phyloP scores from a whole-genome alignment of 169 alveolate genomes.

The Plasmodium cynomolgi region DNA sequence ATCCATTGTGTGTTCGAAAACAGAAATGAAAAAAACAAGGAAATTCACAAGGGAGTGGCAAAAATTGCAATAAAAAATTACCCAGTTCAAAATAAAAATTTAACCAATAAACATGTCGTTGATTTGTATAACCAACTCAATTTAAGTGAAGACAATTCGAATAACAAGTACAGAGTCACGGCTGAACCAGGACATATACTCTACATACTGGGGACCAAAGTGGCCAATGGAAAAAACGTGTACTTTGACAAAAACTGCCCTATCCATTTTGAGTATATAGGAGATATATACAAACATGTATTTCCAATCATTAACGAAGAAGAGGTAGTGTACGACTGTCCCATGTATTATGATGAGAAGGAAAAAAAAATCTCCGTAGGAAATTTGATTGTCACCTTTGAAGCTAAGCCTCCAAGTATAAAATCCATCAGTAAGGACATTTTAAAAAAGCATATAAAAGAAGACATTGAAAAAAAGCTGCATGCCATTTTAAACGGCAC shows the following conservation, averaged over 20 bases:
- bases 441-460: slow-evolving; percentile 26
- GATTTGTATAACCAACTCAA: slow-evolving; percentile 33
- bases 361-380: slow-evolving; percentile 11
- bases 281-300: slow-evolving; percentile 33
- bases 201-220: slow-evolving; percentile 28
- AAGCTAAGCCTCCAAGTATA: slow-evolving; percentile 6
- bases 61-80: slow-evolving; percentile 23
- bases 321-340: slow-evolving; percentile 16
- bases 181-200: slow-evolving; percentile 30
- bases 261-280: slow-evolving; percentile 30
- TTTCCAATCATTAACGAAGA: slow-evolving; percentile 39
- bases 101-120: slow-evolving; percentile 1
- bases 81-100: neutral
- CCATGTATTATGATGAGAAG: slow-evolving; percentile 41
- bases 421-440: slow-evolving; percentile 16
- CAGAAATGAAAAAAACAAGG: neutral
- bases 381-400: slow-evolving; percentile 11
- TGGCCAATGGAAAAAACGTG: neutral
- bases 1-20: slow-evolving; percentile 41
- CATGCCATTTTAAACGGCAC: slow-evolving; percentile 18
- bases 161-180: neutral
- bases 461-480: slow-evolving; percentile 29
- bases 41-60: slow-evolving; percentile 42
- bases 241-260: slow-evolving; percentile 34
- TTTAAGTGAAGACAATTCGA: slow-evolving; percentile 15